Evolutionary conservation across 176 grass and related monocot genomes (phyloP).

Genomic region (Musa itinerans): DNA sequence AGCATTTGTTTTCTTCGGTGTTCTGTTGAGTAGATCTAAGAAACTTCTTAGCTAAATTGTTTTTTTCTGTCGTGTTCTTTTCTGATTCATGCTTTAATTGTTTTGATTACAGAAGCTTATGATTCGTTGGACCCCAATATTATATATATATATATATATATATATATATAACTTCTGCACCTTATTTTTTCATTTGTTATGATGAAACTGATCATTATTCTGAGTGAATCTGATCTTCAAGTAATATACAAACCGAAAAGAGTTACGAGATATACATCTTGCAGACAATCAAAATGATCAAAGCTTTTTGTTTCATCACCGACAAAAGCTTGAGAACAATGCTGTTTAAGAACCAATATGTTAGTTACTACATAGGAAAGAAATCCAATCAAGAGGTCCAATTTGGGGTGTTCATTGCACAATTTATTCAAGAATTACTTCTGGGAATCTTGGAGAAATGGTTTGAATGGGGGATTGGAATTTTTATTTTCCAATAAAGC

Average conservation of each 20-base stretch:
- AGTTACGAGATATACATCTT: neutral
- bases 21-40: neutral
- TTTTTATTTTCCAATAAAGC: too few relatives aligned
- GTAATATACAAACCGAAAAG: too few relatives aligned
- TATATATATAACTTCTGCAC: neutral
- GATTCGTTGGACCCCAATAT: slow-evolving; percentile 13
- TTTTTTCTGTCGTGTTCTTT: neutral
- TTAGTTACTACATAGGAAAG: too few relatives aligned
- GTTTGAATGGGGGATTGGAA: neutral
- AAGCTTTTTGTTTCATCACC: neutral
- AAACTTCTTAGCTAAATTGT: neutral
- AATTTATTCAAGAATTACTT: neutral
- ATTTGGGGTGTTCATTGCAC: too few relatives aligned
- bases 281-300: neutral
- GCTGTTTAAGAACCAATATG: too few relatives aligned
- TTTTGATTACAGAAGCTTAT: slow-evolving; percentile 6
- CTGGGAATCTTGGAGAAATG: neutral
- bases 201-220: too few relatives aligned
- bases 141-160: neutral
- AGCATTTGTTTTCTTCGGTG: neutral
- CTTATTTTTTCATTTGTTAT: too few relatives aligned
- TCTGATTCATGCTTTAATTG: neutral
- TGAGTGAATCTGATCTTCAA: too few relatives aligned
- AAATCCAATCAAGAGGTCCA: too few relatives aligned
- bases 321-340: neutral